phyloP scores from a whole-genome alignment of 2,329 filamentous ascomycete species.

The Calonectria pseudoturangicola region DNA sequence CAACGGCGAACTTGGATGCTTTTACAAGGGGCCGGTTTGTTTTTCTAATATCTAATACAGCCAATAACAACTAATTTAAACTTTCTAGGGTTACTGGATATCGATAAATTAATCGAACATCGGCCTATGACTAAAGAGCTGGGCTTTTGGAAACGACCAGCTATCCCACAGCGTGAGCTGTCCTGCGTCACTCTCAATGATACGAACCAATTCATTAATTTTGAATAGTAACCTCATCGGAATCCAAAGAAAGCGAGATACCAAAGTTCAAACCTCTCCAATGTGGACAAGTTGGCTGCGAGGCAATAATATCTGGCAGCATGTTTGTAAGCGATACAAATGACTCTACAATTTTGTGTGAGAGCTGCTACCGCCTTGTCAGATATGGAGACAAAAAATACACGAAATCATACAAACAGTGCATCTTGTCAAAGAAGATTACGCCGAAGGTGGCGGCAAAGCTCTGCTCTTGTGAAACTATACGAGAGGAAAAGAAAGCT shows the following conservation, averaged over 20 bases:
- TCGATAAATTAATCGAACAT: slow-evolving; percentile 14
- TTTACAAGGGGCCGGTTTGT: not conserved
- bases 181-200: too few species aligned
- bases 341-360: not conserved
- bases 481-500: not conserved
- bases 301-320: not conserved
- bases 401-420: slow-evolving; percentile 8
- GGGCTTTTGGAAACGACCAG: slow-evolving; percentile 18
- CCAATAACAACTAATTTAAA: not conserved
- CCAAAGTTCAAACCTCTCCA: slow-evolving; percentile 4
- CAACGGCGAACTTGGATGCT: not conserved
- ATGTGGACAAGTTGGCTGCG: not conserved
- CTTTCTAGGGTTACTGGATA: slow-evolving; percentile 3
- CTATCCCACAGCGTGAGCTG: not conserved
- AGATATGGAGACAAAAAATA: not conserved
- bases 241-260: not conserved
- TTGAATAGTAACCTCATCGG: not conserved
- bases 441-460: not conserved
- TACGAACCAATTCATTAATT: not conserved
- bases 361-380: not conserved
- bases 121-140: not conserved
- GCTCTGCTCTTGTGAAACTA: slow-evolving; percentile 3
- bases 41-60: not conserved
- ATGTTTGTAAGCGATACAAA: not conserved
- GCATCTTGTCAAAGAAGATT: not conserved